Base-by-base conservation (phyloP, 2,329 filamentous ascomycete species). In the Cladorrhinum sp. region DNA sequence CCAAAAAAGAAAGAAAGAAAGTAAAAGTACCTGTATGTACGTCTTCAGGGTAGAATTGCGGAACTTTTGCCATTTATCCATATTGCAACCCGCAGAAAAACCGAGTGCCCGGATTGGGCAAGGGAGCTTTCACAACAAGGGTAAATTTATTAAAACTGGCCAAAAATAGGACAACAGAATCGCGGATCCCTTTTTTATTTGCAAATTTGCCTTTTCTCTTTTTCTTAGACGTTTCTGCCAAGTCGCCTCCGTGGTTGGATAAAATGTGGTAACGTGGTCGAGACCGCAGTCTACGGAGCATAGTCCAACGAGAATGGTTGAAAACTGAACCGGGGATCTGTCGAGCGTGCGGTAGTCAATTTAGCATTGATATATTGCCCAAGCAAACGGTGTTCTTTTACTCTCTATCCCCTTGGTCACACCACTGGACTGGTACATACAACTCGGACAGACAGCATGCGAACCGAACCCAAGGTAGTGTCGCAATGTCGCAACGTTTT, bases 51-150 rank as follows among this genome's bases (percentile, higher is more conserved):
- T n/a, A n/a, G n/a, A n/a, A n/a, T n/a, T n/a, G 63, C 64, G 65
- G 66, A 65, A 61, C 57, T 65, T 55, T 65, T 60, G 58, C 65
- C 65, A 65, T 67, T 69, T 69, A 69, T 66, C 67, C 67, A 69
- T 46, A 69, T 68, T 69, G 65, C 59, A 57, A 57, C 4, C 14
- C 8, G 61, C 65, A 61, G 61, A 57, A 61, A 66, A 66, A 65
- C 65, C 65, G 66, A 58, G 46, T 55, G 63, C 63, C 63, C 61
- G 66, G 64, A 69, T 66, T 69, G 66, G 33, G 67, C 58, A 68
- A 62, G 16, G 46, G n/a, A n/a, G n/a, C n/a, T n/a, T n/a, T n/a
- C 55, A 53, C 24, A 42, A 46, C 36, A 53, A 54, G 9, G 26
- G 26, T 28, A 5, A 28, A 28, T 28, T 28, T 28, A n/a, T n/a